Evolutionary conservation across 441 rosid genomes (phyloP), one percentile per base, ranked within the genome.

Genomic region (Dalechampia spathulata): DNA sequence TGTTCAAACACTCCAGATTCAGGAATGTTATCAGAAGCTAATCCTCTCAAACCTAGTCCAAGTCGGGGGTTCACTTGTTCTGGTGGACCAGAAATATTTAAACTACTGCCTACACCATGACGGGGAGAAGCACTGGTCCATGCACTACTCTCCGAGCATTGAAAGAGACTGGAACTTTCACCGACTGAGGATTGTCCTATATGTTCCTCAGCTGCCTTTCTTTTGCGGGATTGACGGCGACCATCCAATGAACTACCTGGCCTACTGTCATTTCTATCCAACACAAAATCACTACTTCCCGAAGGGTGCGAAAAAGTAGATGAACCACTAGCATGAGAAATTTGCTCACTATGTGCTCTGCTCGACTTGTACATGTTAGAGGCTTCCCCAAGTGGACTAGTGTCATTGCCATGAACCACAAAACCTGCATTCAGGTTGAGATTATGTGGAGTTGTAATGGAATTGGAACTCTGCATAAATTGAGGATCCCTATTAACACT

Each of bases 131-230:
- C 64, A 42, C 75, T 67, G 48, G 64, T 65, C 80, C 85, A 73
- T 10, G 75, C 66, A 69, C 77, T 75, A 64, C 74, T 59, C 56
- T 83, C 98, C 44, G 83, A 67, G 52, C 55, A 50, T 45, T 77
- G 87, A 49, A 83, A 64, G 67, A 75, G 79, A 71, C 74, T 72
- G 52, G 77, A 81, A 61, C 72, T 77, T 50, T 75, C 86, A 46
- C 65, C 67, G 7, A 64, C 40, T 41, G 96, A 89, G 55, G 92
- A 75, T 67, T 81, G 87, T 17, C 85, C 95, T 43, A 74, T 57
- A 63, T 76, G 73, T 20, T 75, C 85, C 62, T 81, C 98, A 50
- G 76, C 62, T 43, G 92, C 82, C 76, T 89, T 92, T 71, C 99
- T 83, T 76, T 92, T 92, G 73, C 87, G 72, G 25, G 90, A 77